Evolutionary conservation across 257 asterid species (phyloP), one percentile per base, ranked within the genome.

Genomic region (Salvia miltiorrhiza): DNA sequence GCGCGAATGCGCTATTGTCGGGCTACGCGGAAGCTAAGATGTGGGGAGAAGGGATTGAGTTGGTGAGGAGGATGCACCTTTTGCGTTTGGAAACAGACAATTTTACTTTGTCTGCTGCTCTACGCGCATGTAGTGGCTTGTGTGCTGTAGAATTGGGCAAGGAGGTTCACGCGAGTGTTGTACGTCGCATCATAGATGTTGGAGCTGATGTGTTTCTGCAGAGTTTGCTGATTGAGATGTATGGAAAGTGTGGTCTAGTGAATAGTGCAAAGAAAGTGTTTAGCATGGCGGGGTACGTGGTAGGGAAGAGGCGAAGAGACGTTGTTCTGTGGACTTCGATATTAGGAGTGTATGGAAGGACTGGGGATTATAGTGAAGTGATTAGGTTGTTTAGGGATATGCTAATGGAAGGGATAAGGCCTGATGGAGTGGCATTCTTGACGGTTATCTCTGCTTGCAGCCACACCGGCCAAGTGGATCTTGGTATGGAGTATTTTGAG

Each of bases 251-350:
- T 75, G 97, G 99, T 50, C 68, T 80, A 6, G 77, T 78, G 45
- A 83, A 82, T 68, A 79, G 79, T 24, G 96, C 95, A 3, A 76
- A 80, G 77, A 78, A 59, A 54, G 88, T 84, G 16, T 93, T 93
- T 21, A 68, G 64, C 28, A 75, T 77, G 87, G 78, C 72, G 3
- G 93, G 92, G 45, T 77, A 85, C 39, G 73, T 56, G 63, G 76
- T 19, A 11, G 60, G 58, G 48, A 75, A 65, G 71, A 76, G 69
- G 49, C 61, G 54, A 62, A 73, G 80, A 73, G 98, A 93, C 54
- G 80, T 90, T 10, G 82, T 90, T 62, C 48, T 93, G 43, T 90
- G 97, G 98, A 93, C 98, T 73, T 88, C 96, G 3, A 83, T 90
- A 76, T 81, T 88, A 17, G 87, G 90, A 76, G 92, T 78, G 5